Base-by-base conservation (phyloP, 257 asterid species). In the Ballota nigra region DNA sequence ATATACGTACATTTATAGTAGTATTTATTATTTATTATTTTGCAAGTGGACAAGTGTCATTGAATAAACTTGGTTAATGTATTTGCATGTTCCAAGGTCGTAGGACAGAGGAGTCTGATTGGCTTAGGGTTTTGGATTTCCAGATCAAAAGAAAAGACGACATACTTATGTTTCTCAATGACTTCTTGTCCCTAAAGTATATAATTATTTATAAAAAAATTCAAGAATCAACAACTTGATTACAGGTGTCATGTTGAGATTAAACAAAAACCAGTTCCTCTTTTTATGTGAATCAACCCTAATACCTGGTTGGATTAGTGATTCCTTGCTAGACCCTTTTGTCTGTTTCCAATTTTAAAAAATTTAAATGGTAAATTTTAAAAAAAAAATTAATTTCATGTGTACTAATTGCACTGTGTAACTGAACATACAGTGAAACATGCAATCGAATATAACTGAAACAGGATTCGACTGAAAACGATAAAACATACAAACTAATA, bases 11-110 rank as follows among this genome's bases (percentile, higher is more conserved):
- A 26, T 2, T n/a, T n/a, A 26, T 26, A 26, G 29, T 26, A 26
- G 2, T 26, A 26, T 1, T 26, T 26, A 26, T 1, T 26, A 23
- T 77, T 52, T 66, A 63, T 38, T 24, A 51, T 53, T 62, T 69
- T 55, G 53, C 73, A 62, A 68, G 71, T 68, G 79, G 75, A 52
- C 76, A 63, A 67, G 28, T 63, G 63, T 68, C 19, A 62, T 36
- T 7, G 43, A 69, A 34, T 69, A 24, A 40, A 61, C 0, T 47
- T 4, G n/a, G 10, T 16, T 45, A 47, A 60, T 5, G 52, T 26
- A 49, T 34, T 53, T 69, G 58, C 73, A 74, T 63, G 77, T 63
- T 81, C 87, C 87, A 70, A 85, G 72, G 78, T 80, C 69, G 81
- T 76, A 59, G 79, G 83, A 79, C 52, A 62, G 20, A 69, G 26